Percentiles rank a stretch among this genome's conserved stretches.
These are phyloP conservation scores for Aspergillus fumigatus DNA, from an alignment of 2,329 filamentous ascomycete genomes.

Conservation along the genomic window DNA sequence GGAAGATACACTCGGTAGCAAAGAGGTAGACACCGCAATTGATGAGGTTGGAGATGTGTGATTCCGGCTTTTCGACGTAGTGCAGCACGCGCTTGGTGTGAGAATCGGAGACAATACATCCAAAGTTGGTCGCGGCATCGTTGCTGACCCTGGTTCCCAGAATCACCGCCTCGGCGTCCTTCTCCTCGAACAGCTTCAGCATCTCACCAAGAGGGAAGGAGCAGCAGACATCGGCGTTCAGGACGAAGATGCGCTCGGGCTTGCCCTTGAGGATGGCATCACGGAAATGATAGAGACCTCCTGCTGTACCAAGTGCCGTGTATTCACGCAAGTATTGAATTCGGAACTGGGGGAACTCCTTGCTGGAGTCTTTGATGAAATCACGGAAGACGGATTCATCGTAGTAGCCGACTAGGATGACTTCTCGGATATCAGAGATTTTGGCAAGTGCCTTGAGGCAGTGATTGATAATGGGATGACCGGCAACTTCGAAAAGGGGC, in stretches of 20 bases:
- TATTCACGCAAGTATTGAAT: slow-evolving; percentile 98
- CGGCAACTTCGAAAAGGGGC: slow-evolving; percentile 97
- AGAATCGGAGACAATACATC: slow-evolving; percentile 91
- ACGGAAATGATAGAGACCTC: slow-evolving; percentile 97
- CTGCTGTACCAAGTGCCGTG: slow-evolving; percentile 89
- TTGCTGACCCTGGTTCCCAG: slow-evolving; percentile 86
- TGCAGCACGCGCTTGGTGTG: slow-evolving; percentile 94
- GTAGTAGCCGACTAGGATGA: slow-evolving; percentile 98
- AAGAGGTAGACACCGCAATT: slow-evolving; percentile 99
- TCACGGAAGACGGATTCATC: slow-evolving; percentile 95
- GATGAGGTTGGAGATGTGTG: slow-evolving; percentile 95
- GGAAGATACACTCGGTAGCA: slow-evolving; percentile 91
- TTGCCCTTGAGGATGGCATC: slow-evolving; percentile 96
- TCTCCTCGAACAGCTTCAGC: slow-evolving; percentile 90
- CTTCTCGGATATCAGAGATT: slow-evolving; percentile 88
- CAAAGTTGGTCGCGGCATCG: slow-evolving; percentile 91
- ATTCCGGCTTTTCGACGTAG: slow-evolving; percentile 98
- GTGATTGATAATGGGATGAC: slow-evolving; percentile 97
- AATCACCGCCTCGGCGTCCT: slow-evolving; percentile 94
- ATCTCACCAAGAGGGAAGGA: slow-evolving; percentile 95
- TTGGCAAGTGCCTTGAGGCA: slow-evolving; percentile 88
- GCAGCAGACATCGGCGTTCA: slow-evolving; percentile 98
- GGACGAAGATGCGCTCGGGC: slow-evolving; percentile 91
- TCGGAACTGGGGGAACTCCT: slow-evolving; percentile 79
- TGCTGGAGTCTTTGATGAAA: slow-evolving; percentile 88